Conservation (phyloP, 2,329 filamentous ascomycete species). For the Penicillium sp. region DNA sequence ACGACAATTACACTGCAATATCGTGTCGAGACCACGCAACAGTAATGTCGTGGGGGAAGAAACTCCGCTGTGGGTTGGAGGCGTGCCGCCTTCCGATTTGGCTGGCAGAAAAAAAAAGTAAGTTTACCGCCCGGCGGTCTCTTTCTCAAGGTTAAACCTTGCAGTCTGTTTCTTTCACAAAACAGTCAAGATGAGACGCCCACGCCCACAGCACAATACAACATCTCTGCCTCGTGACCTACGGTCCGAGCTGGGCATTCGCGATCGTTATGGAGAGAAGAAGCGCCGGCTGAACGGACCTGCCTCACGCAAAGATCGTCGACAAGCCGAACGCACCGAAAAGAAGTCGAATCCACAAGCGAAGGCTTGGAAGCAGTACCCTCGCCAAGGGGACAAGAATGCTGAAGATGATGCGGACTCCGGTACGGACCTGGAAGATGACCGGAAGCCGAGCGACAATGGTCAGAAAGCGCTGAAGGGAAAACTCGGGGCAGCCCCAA, state of each 20-base stretch:
- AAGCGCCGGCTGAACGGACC: constrained; percentile 32
- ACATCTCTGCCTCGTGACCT: constrained; percentile 42
- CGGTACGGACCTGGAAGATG: constrained; percentile 19
- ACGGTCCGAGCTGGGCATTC: constrained; percentile 42
- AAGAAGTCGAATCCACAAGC: constrained; percentile 53
- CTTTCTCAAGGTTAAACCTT: background rate
- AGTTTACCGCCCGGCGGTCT: constrained; percentile 15
- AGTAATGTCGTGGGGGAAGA: constrained; percentile 17
- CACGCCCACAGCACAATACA: constrained; percentile 37
- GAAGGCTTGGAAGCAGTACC: constrained; percentile 16
- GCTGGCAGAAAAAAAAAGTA: constrained; percentile 27
- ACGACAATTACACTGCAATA: background rate
- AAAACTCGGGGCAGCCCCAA: background rate
- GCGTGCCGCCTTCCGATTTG: constrained; percentile 20
- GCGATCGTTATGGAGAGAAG: constrained; percentile 36
- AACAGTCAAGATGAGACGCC: constrained; percentile 34
- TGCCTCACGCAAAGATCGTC: constrained; percentile 60
- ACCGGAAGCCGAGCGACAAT: constrained; percentile 23
- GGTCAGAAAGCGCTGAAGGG: constrained; percentile 13
- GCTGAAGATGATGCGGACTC: constrained; percentile 29
- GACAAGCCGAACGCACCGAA: constrained; percentile 64
- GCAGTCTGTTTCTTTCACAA: background rate
- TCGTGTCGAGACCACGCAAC: constrained; percentile 3
- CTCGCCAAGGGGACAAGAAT: constrained; percentile 11
- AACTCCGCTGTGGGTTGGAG: constrained; percentile 24